Evolutionary conservation across 2,329 filamentous ascomycete genomes (phyloP), one percentile per base, ranked within the genome.

Genomic region (Dactylellina drechsleri): DNA sequence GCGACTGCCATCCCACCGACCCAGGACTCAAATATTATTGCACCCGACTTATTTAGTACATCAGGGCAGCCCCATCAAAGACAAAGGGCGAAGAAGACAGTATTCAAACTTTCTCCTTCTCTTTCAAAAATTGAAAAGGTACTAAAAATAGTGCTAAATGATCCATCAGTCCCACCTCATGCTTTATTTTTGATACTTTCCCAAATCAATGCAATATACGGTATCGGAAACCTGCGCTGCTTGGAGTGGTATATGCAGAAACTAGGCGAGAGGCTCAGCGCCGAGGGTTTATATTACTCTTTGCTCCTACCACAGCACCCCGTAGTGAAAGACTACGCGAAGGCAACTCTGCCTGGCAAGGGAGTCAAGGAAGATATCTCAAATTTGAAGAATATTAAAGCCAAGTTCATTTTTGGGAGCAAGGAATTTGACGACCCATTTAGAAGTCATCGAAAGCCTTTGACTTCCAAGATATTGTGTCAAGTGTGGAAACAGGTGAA

Each of bases 181-280:
- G 59, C 28, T 7, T 18, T 61, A 2, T 28, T 62, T 6, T n/a
- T 74, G 28, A 59, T 60, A 23, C 61, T 68, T 31, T 64, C 41
- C 18, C 71, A 75, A 40, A 47, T 75, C 4, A 58, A 62, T 41
- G 13, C 23, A 13, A 61, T 75, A 5, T 58, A 68, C 15, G 71
- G 64, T 3, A 12, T 65, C 10, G 26, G 59, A 28, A 66, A 60
- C 41, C 23, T 67, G 15, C 41, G 56, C 3, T 12, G 58, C 1
- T 41, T 45, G 0, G 49, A 23, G 49, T 2, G n/a, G 2, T 54
- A 47, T 54, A 40, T 62, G 16, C 18, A 47, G 7, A n/a, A 2
- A 4, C 20, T 23, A 7, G 7, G 16, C 3, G 31, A 23, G 2
- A 26, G 40, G 43, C 18, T 45, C 20, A 12, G n/a, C 20, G 52